Conservation (phyloP, 2,329 filamentous ascomycete genomes). For the Colletotrichum liaoningense region DNA sequence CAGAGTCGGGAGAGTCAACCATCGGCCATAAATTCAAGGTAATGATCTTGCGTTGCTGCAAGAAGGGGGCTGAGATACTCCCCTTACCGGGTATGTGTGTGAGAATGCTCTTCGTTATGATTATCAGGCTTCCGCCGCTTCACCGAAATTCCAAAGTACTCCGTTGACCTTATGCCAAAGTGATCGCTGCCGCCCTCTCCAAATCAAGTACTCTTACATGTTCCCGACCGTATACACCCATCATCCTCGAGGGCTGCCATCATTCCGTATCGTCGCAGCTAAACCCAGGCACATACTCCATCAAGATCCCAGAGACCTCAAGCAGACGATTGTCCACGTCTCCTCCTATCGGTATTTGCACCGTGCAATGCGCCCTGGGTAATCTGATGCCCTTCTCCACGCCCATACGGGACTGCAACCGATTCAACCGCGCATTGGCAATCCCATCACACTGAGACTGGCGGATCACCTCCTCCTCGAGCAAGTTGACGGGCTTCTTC, state of each 20-base stretch:
- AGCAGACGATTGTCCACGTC: conserved; percentile 2
- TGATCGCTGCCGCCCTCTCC: too few relatives aligned
- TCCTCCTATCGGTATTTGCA: background rate
- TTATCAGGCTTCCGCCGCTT: too few relatives aligned
- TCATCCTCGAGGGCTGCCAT: background rate
- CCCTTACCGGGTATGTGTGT: too few relatives aligned
- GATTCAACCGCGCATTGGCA: background rate
- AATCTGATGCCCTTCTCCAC: conserved; percentile 1
- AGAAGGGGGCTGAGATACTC: too few relatives aligned
- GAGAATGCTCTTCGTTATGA: too few relatives aligned
- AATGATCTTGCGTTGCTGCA: too few relatives aligned
- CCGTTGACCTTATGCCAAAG: too few relatives aligned
- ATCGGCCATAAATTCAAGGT: background rate
- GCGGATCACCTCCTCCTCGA: conserved; percentile 18
- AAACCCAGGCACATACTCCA: conserved; percentile 17
- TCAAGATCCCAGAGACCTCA: conserved; percentile 5
- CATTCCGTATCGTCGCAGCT: conserved; percentile 8
- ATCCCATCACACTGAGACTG: conserved; percentile 16
- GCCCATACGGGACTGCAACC: background rate
- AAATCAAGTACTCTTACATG: too few relatives aligned
- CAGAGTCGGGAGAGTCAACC: background rate
- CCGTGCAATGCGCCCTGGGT: conserved; percentile 8
- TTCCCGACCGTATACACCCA: too few relatives aligned
- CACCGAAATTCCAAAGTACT: too few relatives aligned
- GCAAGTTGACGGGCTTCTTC: background rate